A percentile compares a stretch with the other conserved stretches of the same genome.
Evolutionary conservation across 78 protist genomes (phyloP).

Genomic region (Dictyostelium citrinum): DNA sequence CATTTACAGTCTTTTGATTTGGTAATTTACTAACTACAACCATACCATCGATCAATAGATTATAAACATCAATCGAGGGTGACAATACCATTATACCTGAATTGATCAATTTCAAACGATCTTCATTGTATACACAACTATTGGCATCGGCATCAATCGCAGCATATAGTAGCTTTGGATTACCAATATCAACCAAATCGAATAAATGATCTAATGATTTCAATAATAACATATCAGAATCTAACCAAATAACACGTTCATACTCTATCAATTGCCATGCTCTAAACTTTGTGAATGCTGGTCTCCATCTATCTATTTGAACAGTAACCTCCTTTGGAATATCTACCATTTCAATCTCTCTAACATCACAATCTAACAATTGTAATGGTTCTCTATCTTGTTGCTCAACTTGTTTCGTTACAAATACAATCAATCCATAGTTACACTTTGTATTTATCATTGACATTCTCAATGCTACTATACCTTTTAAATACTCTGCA

Average conservation of each 20-base stretch:
- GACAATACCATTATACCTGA: slow-evolving; percentile 41
- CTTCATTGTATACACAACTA: slow-evolving; percentile 4
- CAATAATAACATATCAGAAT: slow-evolving; percentile 53
- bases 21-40: slow-evolving; percentile 3
- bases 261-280: slow-evolving; percentile 29
- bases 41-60: not conserved
- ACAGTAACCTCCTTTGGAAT: slow-evolving; percentile 7
- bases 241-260: slow-evolving; percentile 52
- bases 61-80: slow-evolving; percentile 5
- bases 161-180: slow-evolving; percentile 8
- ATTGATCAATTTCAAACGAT: slow-evolving; percentile 14
- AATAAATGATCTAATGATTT: slow-evolving; percentile 36
- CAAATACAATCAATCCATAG: slow-evolving; percentile 8
- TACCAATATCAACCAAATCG: not conserved
- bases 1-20: slow-evolving; percentile 1
- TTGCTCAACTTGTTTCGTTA: not conserved
- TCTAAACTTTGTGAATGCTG: slow-evolving; percentile 63
- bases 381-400: not conserved
- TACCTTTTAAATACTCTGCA: slow-evolving; percentile 44
- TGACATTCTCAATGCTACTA: slow-evolving; percentile 39
- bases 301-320: slow-evolving; percentile 58
- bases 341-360: slow-evolving; percentile 6
- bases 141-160: slow-evolving; percentile 63
- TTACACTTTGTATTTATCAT: not conserved
- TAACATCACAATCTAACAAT: not conserved